Base-by-base conservation (phyloP, 2,329 filamentous ascomycete species). In the Aquanectria penicillioides region DNA sequence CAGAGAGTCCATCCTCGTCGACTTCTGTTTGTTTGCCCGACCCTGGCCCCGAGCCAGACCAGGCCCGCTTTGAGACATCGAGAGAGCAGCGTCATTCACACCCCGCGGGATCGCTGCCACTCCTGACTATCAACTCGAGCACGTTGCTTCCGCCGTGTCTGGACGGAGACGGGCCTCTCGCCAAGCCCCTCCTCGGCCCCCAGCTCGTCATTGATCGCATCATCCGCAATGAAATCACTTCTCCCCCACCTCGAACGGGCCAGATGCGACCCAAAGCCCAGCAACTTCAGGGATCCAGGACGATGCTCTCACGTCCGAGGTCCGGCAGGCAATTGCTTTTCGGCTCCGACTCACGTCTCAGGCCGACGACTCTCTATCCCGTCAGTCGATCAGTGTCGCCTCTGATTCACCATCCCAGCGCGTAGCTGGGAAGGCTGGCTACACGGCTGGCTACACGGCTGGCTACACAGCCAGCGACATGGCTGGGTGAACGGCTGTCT, bases 41-140 rank as follows among this genome's bases (percentile, higher is more conserved):
- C 28, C 13, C 13, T 10, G 12, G 26, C 28, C 48, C 36, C 25
- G 9, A 26, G 34, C 26, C 50, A 44, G 23, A 28, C 50, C 28
- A 43, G 31, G 29, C 40, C 50, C 38, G 28, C 50, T 44, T 46
- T 37, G 31, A 53, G 50, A 53, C 40, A 53, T 50, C 29, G 46
- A 37, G 25, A 49, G 36, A 48, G 44, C 48, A 57, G 34, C 37
- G 29, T 52, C 37, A 44, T 34, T 22, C 12, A 15, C 12, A n/a
- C 33, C 29, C 3, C 23, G 15, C 22, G 4, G 15, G 5, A 26
- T 34, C 28, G 33, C 55, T 40, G 48, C 47, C 66, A 64, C 62
- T 59, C 40, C 40, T 54, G 44, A 48, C 56, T 57, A 49, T 65
- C 57, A 46, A 41, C 56, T 57, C 52, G 62, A 46, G 49, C 55